These are phyloP conservation scores for Zygoascus hellenicus DNA, from an alignment of 1,139 yeast genomes.

Conservation along the genomic window DNA sequence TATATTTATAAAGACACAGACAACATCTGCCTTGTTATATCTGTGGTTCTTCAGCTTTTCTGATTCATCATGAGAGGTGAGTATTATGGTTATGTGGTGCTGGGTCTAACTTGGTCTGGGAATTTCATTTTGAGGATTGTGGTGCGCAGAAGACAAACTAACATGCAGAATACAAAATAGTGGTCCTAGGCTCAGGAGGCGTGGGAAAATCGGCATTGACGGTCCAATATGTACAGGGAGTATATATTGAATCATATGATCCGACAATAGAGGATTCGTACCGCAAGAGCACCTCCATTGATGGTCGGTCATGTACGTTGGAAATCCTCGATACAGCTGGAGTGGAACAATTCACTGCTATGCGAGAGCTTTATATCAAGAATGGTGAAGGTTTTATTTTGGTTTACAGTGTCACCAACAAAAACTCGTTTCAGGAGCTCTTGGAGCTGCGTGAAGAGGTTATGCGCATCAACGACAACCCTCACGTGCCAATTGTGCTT, in stretches of 20 bases:
- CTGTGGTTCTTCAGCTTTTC: background rate
- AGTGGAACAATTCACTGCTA: constrained; percentile 43
- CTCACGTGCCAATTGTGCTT: constrained; percentile 38
- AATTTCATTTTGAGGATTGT: background rate
- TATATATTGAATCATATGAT: constrained; percentile 85
- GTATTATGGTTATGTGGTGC: background rate
- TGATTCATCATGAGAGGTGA: constrained; percentile 10
- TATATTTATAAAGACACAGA: no score
- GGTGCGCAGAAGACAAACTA: background rate
- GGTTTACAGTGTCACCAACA: constrained; percentile 84
- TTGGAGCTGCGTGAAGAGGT: constrained; percentile 82
- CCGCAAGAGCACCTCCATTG: constrained; percentile 36
- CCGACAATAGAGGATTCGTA: constrained; percentile 82
- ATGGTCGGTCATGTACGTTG: constrained; percentile 36
- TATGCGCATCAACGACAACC: constrained; percentile 68
- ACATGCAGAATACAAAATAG: constrained; percentile 55
- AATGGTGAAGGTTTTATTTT: constrained; percentile 42
- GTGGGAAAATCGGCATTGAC: constrained; percentile 95
- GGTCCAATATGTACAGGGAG: constrained; percentile 32
- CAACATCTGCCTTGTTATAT: no score
- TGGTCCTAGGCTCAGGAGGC: constrained; percentile 97
- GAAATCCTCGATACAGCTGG: constrained; percentile 46
- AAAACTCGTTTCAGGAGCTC: constrained; percentile 73
- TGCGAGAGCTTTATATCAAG: constrained; percentile 59
- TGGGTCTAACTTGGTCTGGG: no score